These are phyloP conservation scores for Trypanosoma avium DNA, from an alignment of 208 protist genomes.

Conservation along the genomic window DNA sequence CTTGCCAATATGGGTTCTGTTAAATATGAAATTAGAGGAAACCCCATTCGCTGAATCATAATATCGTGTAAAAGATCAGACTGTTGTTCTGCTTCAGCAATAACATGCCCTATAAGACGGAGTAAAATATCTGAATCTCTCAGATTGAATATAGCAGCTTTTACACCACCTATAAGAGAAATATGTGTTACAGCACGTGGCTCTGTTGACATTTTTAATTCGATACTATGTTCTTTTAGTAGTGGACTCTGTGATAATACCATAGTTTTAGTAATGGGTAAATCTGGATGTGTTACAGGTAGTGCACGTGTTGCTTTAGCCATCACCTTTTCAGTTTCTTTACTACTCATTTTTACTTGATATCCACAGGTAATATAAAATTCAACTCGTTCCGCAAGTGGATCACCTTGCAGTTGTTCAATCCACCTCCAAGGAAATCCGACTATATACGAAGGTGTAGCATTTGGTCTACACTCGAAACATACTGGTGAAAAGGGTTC, in stretches of 20 bases:
- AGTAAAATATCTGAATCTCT: conserved; percentile 72
- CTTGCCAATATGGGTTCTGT: conserved; percentile 62
- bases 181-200: conserved; percentile 51
- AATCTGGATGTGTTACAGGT: conserved; percentile 49
- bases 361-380: conserved; percentile 75
- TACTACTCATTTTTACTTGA: conserved; percentile 17
- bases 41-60: conserved; percentile 80
- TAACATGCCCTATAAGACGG: conserved; percentile 54
- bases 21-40: conserved; percentile 44
- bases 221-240: conserved; percentile 49
- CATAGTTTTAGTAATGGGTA: conserved; percentile 48
- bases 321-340: conserved; percentile 11
- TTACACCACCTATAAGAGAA: conserved; percentile 56
- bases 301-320: conserved; percentile 37
- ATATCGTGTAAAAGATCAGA: conserved; percentile 73
- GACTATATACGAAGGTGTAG: conserved; percentile 27
- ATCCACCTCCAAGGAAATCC: conserved; percentile 76
- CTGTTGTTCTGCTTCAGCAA: conserved; percentile 65
- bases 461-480: conserved; percentile 27
- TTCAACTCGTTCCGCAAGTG: conserved; percentile 45
- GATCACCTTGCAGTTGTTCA: conserved; percentile 70
- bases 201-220: conserved; percentile 4
- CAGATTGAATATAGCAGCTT: conserved; percentile 67
- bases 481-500: conserved; percentile 30
- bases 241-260: conserved; percentile 58